These are phyloP conservation scores for Pouteria campechiana DNA, from an alignment of 179 eudicot genomes.

Conservation along the genomic window DNA sequence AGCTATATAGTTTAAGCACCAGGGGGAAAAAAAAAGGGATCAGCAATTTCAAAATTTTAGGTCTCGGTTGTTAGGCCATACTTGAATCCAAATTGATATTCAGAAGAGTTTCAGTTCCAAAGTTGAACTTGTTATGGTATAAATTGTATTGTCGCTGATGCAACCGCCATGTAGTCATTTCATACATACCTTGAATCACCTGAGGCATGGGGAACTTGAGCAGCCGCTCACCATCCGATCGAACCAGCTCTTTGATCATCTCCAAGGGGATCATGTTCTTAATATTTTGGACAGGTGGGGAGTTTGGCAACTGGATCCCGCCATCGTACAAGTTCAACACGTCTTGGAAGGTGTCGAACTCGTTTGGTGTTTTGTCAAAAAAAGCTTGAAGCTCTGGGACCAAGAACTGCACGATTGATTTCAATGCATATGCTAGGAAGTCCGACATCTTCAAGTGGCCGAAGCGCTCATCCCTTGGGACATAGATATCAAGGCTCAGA, in stretches of 20 bases:
- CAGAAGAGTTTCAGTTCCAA: background rate
- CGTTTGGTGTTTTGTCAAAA: conserved; percentile 44
- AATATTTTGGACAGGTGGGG: conserved; percentile 16
- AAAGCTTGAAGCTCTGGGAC: conserved; percentile 28
- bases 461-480: conserved; percentile 80
- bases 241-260: conserved; percentile 28
- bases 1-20: conserved; percentile 16
- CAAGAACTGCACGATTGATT: conserved; percentile 45
- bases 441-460: conserved; percentile 55
- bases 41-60: too few relatives aligned
- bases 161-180: background rate
- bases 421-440: conserved; percentile 49
- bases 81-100: too few relatives aligned
- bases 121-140: background rate
- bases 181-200: conserved; percentile 43
- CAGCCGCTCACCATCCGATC: conserved; percentile 34
- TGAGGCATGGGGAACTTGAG: conserved; percentile 59
- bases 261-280: conserved; percentile 38
- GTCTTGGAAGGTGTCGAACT: conserved; percentile 64
- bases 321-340: conserved; percentile 39
- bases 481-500: conserved; percentile 48
- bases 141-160: background rate
- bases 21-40: too few relatives aligned
- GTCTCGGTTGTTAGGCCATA: too few relatives aligned
- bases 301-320: conserved; percentile 23